Conservation (phyloP, 257 asterid species). For the Gynochthodes officinalis region DNA sequence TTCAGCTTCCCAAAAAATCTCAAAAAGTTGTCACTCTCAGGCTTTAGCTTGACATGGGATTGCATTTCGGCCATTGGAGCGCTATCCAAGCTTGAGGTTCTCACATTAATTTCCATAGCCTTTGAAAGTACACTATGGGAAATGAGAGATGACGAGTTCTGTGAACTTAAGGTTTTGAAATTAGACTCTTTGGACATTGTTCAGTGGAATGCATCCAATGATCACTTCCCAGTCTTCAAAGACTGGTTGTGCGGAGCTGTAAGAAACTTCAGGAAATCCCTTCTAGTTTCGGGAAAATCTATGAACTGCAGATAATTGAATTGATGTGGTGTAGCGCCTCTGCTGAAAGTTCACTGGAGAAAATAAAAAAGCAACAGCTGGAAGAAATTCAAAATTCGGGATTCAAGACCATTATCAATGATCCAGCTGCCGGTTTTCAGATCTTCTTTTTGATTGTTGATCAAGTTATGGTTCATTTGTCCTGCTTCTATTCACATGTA, state of each 20-base stretch:
- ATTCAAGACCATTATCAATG: not conserved
- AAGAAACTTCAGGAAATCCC: conserved; percentile 3
- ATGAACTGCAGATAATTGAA: not conserved
- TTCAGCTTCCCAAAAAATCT: conserved; percentile 12
- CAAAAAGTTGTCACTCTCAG: conserved; percentile 14
- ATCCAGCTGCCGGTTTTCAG: not conserved
- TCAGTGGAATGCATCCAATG: not conserved
- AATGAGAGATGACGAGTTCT: not conserved
- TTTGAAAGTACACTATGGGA: conserved; percentile 6
- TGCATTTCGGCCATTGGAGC: not conserved
- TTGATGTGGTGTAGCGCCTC: not conserved
- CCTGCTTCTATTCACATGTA: too few relatives aligned
- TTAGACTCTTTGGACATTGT: not conserved
- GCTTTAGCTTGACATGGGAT: not conserved
- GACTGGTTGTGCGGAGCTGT: not conserved
- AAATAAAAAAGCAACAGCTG: not conserved
- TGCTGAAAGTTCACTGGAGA: not conserved
- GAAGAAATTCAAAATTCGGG: not conserved
- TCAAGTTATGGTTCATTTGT: not conserved
- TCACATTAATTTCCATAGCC: conserved; percentile 6
- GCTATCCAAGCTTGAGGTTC: conserved; percentile 13
- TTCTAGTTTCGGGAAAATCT: not conserved
- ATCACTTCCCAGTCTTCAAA: not conserved
- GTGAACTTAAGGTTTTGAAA: not conserved
- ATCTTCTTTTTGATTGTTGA: not conserved